Evolutionary conservation across 306 rosid genomes (phyloP), one percentile per base, ranked within the genome.

Genomic region (Lathyrus tuberosus): DNA sequence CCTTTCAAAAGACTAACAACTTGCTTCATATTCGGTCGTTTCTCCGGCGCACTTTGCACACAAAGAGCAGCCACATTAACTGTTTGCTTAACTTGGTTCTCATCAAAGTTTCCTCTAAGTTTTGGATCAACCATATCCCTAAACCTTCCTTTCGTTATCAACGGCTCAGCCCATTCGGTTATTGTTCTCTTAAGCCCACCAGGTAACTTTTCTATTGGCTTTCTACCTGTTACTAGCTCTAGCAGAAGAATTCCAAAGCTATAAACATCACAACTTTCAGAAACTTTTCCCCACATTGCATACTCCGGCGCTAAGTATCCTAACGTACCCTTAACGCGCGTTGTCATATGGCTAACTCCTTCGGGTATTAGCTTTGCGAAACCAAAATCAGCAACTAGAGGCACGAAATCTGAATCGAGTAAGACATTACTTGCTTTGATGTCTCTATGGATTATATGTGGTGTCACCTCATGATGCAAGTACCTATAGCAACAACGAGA

Each of bases 241-340:
- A 89, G 68, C 3, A 92, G 84, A 9, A 92, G 92, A 70, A 92
- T 86, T 13, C 98, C 96, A 46, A 80, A 92, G 67, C 96, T 92
- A 46, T 78, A 92, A 4, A 89, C 92, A 65, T 92, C 96, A 57
- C 98, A 92, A 20, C 96, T 86, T 48, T 92, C 91, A 0, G 98
- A 92, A 9, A 92, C 92, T 40, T 92, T 92, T 0, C 96, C 98
- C 98, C 96, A 92, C 98, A 92, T 92, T 1, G 95, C 98, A 48
- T 92, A 92, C 71, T 92, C 96, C 0, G 95, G 96, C 5, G 98
- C 98, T 13, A 92, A 67, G 82, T 92, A 92, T 6, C 98, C 98
- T 30, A 89, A 66, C 0, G 98, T 92, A 7, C 98, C 98, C 83
- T 89, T 92, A 6, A 92, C 98, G 5, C 91, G 87, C 6, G 98